phyloP scores from a whole-genome alignment of 768 basidiomycete genomes.

The Tricholoma hemisulphureum region DNA sequence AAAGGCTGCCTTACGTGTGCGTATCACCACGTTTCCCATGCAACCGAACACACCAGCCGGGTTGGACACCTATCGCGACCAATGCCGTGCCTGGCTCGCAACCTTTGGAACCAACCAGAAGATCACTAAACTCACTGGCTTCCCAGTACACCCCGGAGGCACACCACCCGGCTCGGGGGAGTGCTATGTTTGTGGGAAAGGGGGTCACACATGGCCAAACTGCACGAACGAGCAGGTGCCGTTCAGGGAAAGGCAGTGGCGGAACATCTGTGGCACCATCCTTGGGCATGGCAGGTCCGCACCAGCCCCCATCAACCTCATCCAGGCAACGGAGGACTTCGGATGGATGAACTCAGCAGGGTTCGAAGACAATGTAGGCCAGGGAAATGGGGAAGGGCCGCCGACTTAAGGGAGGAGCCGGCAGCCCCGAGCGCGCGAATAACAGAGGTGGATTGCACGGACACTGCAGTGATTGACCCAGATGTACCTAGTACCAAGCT shows the following conservation, averaged over 20 bases:
- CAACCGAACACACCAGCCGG: neutral
- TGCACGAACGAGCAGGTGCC: neutral
- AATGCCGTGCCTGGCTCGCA: neutral
- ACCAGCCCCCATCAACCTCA: no score
- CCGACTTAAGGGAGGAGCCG: neutral
- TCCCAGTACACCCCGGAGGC: neutral
- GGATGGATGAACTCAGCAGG: neutral
- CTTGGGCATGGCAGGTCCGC: neutral
- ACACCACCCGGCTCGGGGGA: neutral
- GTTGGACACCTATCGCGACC: neutral
- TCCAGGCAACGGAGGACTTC: neutral
- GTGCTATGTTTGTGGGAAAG: neutral
- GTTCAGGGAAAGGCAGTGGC: neutral
- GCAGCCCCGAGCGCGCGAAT: neutral
- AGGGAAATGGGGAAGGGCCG: conserved; percentile 11
- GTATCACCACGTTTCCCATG: neutral
- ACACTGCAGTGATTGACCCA: neutral
- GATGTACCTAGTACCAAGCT: neutral
- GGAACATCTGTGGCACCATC: neutral
- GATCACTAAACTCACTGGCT: neutral
- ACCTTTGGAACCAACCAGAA: neutral
- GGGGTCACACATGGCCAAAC: neutral
- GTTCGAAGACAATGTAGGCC: neutral
- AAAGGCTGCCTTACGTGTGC: neutral
- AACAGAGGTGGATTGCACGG: neutral